These are phyloP conservation scores for Ustilago trichophora DNA, from an alignment of 1,284 basidiomycete genomes.

Conservation along the genomic window DNA sequence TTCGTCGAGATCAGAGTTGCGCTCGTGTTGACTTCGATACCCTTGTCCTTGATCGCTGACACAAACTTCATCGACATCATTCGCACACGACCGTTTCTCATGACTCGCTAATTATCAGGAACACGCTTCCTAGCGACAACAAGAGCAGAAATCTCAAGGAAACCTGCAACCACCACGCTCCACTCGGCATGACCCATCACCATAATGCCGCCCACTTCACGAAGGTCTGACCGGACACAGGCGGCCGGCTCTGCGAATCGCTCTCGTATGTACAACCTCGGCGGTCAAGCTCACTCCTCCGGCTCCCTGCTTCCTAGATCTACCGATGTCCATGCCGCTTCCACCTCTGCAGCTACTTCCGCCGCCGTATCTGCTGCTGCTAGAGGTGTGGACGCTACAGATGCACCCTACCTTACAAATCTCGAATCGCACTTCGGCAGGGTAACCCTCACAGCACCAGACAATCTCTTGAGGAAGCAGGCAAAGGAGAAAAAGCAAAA, in stretches of 20 bases:
- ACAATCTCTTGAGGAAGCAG: conserved; percentile 59
- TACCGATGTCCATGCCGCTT: conserved; percentile 31
- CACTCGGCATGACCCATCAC: conserved; percentile 14
- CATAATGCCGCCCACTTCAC: conserved; percentile 22
- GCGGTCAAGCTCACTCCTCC: conserved; percentile 43
- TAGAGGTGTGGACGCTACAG: conserved; percentile 27
- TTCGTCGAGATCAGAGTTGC: too few relatives aligned
- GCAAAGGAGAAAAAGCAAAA: conserved; percentile 56
- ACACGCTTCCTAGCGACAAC: background rate
- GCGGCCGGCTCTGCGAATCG: conserved; percentile 12
- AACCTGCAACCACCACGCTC: background rate
- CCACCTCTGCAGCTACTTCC: conserved; percentile 10
- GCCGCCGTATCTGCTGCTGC: background rate
- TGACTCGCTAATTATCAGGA: conserved; percentile 1
- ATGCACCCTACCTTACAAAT: conserved; percentile 58
- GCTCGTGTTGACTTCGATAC: too few relatives aligned
- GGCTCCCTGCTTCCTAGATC: conserved; percentile 40
- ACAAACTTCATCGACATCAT: background rate
- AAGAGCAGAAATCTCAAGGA: background rate
- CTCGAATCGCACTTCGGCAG: conserved; percentile 57
- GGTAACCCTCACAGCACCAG: conserved; percentile 62
- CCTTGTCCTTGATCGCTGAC: too few relatives aligned
- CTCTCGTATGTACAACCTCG: conserved; percentile 46
- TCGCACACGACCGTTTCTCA: background rate
- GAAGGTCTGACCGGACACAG: conserved; percentile 15